phyloP scores from a whole-genome alignment of 2,329 filamentous ascomycete species.

The Colletotrichum abscissum region DNA sequence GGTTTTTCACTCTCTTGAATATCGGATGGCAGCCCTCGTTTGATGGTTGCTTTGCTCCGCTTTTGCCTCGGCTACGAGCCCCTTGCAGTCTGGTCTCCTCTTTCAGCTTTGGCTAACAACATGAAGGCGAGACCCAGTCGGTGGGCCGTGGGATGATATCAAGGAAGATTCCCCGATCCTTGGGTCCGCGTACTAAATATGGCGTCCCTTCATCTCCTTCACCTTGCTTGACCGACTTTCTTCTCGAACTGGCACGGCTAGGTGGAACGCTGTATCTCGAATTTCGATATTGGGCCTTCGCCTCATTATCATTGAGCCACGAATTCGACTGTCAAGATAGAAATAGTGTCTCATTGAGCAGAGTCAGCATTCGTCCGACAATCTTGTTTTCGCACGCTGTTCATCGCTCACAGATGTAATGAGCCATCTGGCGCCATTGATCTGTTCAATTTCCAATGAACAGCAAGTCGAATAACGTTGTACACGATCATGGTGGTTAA shows the following conservation, averaged over 20 bases:
- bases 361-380: neutral
- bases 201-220: constrained; percentile 23
- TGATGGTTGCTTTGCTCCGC: neutral
- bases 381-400: neutral
- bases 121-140: neutral
- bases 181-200: constrained; percentile 3
- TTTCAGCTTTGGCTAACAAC: neutral
- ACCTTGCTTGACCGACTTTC: neutral
- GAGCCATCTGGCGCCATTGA: neutral
- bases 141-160: neutral
- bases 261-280: neutral
- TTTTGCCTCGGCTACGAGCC: constrained; percentile 5
- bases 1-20: neutral
- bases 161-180: constrained; percentile 5
- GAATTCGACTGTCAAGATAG: neutral
- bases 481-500: neutral
- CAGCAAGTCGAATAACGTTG: neutral
- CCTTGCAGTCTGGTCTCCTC: neutral
- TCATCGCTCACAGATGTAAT: neutral
- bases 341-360: neutral
- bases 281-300: neutral
- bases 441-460: neutral
- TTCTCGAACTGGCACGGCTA: neutral
- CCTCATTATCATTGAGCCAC: neutral
- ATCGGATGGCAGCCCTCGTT: constrained; percentile 1